Conservation (phyloP, 108 stramenopile species). For the Mayamaea pseudoterrestris region DNA sequence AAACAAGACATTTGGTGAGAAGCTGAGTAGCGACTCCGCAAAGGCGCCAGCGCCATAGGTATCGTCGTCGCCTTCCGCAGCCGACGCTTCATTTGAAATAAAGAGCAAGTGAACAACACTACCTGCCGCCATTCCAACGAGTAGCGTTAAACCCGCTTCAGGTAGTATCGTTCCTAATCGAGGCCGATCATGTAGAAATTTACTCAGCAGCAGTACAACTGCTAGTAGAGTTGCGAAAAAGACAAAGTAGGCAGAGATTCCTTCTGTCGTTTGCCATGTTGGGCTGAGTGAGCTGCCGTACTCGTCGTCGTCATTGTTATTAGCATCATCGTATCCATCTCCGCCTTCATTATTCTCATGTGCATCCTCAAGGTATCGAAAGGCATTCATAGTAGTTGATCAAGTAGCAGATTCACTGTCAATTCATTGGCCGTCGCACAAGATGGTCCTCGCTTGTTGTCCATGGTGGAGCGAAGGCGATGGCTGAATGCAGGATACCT, state of each 20-base stretch:
- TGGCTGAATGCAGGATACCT: no score
- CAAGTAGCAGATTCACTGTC: no score
- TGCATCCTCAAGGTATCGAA: no score
- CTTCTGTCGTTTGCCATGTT: no score
- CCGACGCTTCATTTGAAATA: not conserved
- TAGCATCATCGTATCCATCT: no score
- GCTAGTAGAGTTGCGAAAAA: conserved; percentile 29
- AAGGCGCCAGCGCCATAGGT: conserved; percentile 4
- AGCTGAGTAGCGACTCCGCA: conserved; percentile 31
- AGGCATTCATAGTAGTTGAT: no score
- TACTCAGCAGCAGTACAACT: conserved; percentile 18
- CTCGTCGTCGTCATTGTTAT: no score
- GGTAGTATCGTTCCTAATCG: conserved; percentile 40
- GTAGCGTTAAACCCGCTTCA: conserved; percentile 57
- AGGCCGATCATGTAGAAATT: conserved; percentile 31
- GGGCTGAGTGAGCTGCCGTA: no score
- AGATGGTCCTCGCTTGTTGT: no score
- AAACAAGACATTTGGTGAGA: conserved; percentile 66
- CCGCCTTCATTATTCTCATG: no score
- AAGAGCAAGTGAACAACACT: conserved; percentile 15
- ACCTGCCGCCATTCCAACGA: conserved; percentile 48
- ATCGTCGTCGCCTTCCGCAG: conserved; percentile 13
- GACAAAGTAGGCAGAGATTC: conserved; percentile 25
- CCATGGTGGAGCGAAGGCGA: no score
- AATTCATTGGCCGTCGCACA: no score